Conservation (phyloP, 176 grass and related monocot genomes). For the Secale cereale region DNA sequence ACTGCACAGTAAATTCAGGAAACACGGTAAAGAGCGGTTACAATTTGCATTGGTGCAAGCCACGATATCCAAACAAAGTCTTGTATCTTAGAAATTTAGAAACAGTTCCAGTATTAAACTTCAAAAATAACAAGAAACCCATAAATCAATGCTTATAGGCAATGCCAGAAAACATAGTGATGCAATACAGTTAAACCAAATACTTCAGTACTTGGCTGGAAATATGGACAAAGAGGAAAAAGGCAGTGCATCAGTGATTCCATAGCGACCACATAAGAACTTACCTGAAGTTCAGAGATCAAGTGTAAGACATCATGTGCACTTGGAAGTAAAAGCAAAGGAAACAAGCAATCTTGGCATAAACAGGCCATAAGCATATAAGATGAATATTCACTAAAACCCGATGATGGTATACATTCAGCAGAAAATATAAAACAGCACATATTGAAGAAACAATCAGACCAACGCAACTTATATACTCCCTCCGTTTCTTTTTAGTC, state of each 20-base stretch:
- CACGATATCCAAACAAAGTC: background rate
- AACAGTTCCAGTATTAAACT: background rate
- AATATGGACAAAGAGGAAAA: background rate
- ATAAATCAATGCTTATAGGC: background rate
- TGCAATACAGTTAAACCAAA: background rate
- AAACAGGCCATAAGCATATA: background rate
- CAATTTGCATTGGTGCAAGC: background rate
- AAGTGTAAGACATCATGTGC: conserved; percentile 58
- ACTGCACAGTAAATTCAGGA: conserved; percentile 30
- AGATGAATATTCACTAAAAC: background rate
- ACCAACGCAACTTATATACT: background rate
- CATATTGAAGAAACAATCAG: background rate
- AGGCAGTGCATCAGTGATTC: conserved; percentile 51
- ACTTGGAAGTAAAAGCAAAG: background rate
- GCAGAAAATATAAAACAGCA: background rate
- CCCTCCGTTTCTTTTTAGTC: no score
- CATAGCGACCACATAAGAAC: conserved; percentile 52
- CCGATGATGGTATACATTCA: background rate
- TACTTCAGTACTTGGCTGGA: background rate
- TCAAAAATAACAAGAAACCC: background rate
- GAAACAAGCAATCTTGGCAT: background rate
- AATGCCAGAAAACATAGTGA: conserved; percentile 1
- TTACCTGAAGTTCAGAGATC: conserved; percentile 77
- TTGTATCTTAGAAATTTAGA: conserved; percentile 3
- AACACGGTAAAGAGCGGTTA: background rate